Percentiles rank a stretch among this genome's conserved stretches.
phyloP scores from a whole-genome alignment of 2,329 filamentous ascomycete genomes.

The Colletotrichum simmondsii region DNA sequence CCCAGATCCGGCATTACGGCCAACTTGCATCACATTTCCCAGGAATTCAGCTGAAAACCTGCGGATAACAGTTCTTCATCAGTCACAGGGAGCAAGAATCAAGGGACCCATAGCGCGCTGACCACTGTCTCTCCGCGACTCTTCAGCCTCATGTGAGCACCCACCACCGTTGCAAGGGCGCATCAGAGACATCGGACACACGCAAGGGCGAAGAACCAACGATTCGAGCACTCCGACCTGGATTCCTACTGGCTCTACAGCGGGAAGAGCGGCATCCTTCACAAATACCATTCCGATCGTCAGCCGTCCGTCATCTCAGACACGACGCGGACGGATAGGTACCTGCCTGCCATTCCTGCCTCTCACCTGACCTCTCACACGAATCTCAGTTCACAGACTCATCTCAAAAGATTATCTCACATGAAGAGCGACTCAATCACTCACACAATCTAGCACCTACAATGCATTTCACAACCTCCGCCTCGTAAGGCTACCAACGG shows the following conservation, averaged over 20 bases:
- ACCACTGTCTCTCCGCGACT: background rate
- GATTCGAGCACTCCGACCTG: background rate
- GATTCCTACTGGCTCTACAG: background rate
- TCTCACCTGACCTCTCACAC: background rate
- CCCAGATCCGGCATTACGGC: too few species aligned
- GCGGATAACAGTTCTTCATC: background rate
- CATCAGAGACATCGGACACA: background rate
- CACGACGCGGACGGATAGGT: background rate
- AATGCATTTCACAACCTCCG: background rate
- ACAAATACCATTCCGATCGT: background rate
- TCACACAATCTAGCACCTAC: background rate
- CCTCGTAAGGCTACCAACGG: conserved; percentile 22
- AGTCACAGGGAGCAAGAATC: background rate
- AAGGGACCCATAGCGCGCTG: background rate
- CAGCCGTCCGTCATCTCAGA: background rate
- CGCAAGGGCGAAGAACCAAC: background rate
- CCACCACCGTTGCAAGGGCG: conserved; percentile 18
- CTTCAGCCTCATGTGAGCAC: background rate
- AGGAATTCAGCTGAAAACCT: too few species aligned
- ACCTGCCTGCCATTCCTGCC: background rate
- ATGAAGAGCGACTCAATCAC: background rate
- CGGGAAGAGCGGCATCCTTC: conserved; percentile 13
- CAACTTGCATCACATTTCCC: too few species aligned
- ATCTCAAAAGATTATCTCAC: background rate
- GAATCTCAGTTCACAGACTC: background rate